phyloP scores from a whole-genome alignment of 2,329 filamentous ascomycete genomes.

The Aureobasidium pullulans region DNA sequence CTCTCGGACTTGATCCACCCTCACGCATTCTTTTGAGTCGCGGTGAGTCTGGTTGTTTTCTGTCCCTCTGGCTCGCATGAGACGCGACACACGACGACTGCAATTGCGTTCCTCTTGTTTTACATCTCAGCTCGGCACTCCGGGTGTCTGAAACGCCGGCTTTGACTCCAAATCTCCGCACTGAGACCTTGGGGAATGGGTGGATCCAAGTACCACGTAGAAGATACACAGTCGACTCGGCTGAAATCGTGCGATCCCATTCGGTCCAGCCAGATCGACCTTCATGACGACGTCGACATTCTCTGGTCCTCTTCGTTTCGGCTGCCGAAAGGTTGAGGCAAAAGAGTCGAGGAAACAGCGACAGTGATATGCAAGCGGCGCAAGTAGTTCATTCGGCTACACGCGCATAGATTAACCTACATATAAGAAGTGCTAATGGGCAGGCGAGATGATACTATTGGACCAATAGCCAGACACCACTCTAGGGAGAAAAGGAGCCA shows the following conservation, averaged over 20 bases:
- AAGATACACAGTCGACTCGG: constrained; percentile 1
- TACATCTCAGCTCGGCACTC: constrained; percentile 8
- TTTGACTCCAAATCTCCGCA: constrained; percentile 6
- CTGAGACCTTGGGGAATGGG: constrained; percentile 3
- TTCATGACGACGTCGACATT: background rate
- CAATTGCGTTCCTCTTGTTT: background rate
- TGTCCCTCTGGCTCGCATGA: background rate
- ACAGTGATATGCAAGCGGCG: background rate
- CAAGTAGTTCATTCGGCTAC: constrained; percentile 1
- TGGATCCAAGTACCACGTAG: background rate
- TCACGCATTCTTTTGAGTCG: constrained; percentile 2
- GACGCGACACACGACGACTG: constrained; percentile 7
- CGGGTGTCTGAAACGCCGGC: constrained; percentile 6
- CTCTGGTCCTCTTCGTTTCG: background rate
- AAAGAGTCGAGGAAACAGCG: background rate
- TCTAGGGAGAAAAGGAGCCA: constrained; percentile 1
- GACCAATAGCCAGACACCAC: background rate
- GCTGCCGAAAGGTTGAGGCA: background rate
- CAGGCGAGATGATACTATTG: background rate
- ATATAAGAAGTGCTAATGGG: constrained; percentile 2
- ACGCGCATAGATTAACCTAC: constrained; percentile 6
- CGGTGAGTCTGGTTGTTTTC: constrained; percentile 1
- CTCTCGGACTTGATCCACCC: background rate
- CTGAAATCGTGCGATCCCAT: constrained; percentile 7
- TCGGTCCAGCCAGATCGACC: background rate